Base-by-base conservation (phyloP, 768 basidiomycete species). In the Strobilomyces confusus region DNA sequence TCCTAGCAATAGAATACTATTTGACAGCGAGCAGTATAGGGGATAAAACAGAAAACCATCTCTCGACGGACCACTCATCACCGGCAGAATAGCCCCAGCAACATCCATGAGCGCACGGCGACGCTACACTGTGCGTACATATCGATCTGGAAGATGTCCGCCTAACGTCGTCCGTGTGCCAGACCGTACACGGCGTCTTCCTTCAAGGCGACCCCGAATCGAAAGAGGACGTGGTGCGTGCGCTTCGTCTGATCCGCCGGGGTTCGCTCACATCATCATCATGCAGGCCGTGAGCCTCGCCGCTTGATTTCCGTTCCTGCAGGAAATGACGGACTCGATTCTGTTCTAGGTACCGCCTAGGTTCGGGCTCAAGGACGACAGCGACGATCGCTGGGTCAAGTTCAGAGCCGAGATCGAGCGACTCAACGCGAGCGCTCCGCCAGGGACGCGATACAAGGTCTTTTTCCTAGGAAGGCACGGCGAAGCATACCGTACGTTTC, bases 401-500 rank as follows among this genome's bases (percentile, higher is more conserved):
- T 75, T 87, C 58, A 65, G 65, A 44, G 30, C 43, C 0, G 64
- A 72, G 19, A 67, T 90, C 11, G 51, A 65, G 3, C 57, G 64
- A 15, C 63, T 89, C 49, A 84, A 86, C 52, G 55, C 61, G 1
- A 56, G 59, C 3, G 75, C 79, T 1, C 65, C 67, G 2, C 46
- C 60, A 0, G 71, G 68, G 2, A 73, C 72, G 22, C 68, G 68
- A 12, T 84, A 83, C 71, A 91, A 89, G 61, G 72, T 86, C 19
- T 61, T 89, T 50, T 79, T 84, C 54, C 67, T 89, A 3, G 80
- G 79, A 2, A 74, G 89, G 55, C 89, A 92, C 55, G 89, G 89
- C 3, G 72, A 89, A 66, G 88, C 87, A 50, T 80, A 76, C 60
- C 87, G 87, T 88, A 66, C 58, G 85, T 72, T 32, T 8, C n/a